Percentiles rank a stretch among this genome's conserved stretches.
These are phyloP conservation scores for Xylariaceae sp. DNA, from an alignment of 2,329 filamentous ascomycete species.

Conservation along the genomic window DNA sequence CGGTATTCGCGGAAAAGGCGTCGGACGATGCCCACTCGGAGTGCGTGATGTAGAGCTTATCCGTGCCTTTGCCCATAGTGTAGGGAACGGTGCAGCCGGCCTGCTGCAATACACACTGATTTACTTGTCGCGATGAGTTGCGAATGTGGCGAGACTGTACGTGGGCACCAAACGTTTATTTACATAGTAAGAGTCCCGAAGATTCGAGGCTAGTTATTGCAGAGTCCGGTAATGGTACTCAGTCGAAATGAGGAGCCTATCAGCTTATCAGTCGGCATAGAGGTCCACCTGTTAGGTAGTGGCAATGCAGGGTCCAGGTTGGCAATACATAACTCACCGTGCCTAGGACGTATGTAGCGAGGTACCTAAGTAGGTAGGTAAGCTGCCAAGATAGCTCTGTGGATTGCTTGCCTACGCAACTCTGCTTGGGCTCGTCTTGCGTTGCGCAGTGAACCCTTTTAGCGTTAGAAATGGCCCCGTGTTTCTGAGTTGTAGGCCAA, in stretches of 20 bases:
- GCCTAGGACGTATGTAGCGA: too few species aligned
- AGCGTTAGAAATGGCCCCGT: background rate
- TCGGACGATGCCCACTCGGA: slow-evolving; percentile 95
- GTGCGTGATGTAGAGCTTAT: slow-evolving; percentile 77
- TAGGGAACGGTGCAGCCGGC: slow-evolving; percentile 7
- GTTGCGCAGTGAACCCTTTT: background rate
- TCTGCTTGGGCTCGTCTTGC: background rate
- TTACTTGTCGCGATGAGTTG: background rate
- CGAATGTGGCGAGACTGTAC: background rate
- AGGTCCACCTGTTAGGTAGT: too few species aligned
- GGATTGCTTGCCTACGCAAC: background rate
- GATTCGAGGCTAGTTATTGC: too few species aligned
- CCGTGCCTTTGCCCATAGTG: slow-evolving; percentile 48
- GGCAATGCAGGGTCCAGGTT: too few species aligned
- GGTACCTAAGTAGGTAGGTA: background rate
- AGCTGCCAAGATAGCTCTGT: background rate
- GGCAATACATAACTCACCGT: too few species aligned
- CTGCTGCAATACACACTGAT: too few species aligned
- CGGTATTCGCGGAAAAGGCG: slow-evolving; percentile 77
- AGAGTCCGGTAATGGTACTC: too few species aligned
- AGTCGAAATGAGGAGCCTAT: too few species aligned
- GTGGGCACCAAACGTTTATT: too few species aligned
- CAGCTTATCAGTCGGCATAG: too few species aligned
- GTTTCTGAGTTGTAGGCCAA: background rate
- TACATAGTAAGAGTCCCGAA: too few species aligned